Evolutionary conservation across 2,329 filamentous ascomycete species (phyloP).

Genomic region (Cercospora zeae-maydis): DNA sequence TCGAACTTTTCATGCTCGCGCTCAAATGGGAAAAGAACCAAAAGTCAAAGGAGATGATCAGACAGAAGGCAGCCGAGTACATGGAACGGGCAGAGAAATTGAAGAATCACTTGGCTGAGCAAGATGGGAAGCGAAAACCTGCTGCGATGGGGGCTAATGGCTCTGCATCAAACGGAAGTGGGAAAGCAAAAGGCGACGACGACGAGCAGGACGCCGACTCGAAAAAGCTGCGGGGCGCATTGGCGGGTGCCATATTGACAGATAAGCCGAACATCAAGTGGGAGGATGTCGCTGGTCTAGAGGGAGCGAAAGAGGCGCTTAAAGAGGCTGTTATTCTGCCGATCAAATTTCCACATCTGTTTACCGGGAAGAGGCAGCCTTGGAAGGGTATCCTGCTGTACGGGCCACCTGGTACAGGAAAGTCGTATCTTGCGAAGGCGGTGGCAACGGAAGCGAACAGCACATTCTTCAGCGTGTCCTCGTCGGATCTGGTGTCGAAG

Average conservation of each 20-base stretch:
- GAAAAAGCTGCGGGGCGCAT: conserved; percentile 89
- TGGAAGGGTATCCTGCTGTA: conserved; percentile 98
- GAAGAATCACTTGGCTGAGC: conserved; percentile 79
- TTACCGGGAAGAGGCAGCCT: conserved; percentile 91
- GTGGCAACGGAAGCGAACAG: conserved; percentile 98
- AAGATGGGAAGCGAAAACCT: conserved; percentile 65
- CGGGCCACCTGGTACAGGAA: conserved; percentile 93
- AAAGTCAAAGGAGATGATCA: conserved; percentile 95
- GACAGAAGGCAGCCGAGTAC: conserved; percentile 90
- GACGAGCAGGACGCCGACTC: conserved; percentile 73
- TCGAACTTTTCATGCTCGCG: conserved; percentile 97
- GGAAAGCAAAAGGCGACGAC: conserved; percentile 62
- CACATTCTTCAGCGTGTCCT: conserved; percentile 98
- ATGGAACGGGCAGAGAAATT: conserved; percentile 99
- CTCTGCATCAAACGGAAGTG: conserved; percentile 59
- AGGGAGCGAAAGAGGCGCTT: conserved; percentile 89
- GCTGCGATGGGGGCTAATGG: conserved; percentile 71
- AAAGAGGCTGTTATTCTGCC: conserved; percentile 97
- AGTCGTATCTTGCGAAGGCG: conserved; percentile 95
- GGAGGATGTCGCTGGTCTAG: conserved; percentile 96
- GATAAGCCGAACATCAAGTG: conserved; percentile 96
- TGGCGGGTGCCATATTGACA: conserved; percentile 86
- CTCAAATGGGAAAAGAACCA: conserved; percentile 99
- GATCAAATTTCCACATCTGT: conserved; percentile 96
- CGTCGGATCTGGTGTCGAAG: conserved; percentile 94